Percentiles rank a stretch among this genome's conserved stretches.
These are phyloP conservation scores for Hippophae gyantsensis DNA, from an alignment of 306 rosid species.

Conservation along the genomic window DNA sequence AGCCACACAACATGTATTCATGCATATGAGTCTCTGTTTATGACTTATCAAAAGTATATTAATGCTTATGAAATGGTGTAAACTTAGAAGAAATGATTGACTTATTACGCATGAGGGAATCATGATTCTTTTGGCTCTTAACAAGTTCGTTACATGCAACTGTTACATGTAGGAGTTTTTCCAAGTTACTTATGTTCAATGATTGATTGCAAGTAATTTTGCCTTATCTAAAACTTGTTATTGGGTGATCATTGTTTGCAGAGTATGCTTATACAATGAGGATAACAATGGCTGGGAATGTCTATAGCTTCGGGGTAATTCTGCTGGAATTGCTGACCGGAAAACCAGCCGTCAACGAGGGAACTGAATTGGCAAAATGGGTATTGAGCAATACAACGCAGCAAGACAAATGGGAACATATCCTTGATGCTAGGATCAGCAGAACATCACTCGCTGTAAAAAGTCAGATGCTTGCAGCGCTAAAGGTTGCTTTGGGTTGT, in stretches of 20 bases:
- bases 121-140: no score
- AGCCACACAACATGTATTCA: not conserved
- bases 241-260: conserved; percentile 28
- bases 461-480: conserved; percentile 70
- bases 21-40: not conserved
- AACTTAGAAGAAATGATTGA: no score
- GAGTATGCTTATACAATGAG: conserved; percentile 93
- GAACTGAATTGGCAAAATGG: conserved; percentile 74
- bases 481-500: conserved; percentile 57
- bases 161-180: no score
- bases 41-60: not conserved
- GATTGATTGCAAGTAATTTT: not conserved
- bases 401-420: conserved; percentile 36
- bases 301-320: conserved; percentile 79
- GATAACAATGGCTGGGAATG: conserved; percentile 64
- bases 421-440: conserved; percentile 57
- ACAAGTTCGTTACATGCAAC: no score
- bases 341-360: conserved; percentile 68
- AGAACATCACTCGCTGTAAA: conserved; percentile 49
- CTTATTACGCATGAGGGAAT: no score
- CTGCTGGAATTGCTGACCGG: conserved; percentile 81
- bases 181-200: no score
- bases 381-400: conserved; percentile 34
- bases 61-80: no score
- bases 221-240: conserved; percentile 5